Conservation (phyloP, 495 filamentous ascomycete species). For the Annulohypoxylon moriforme region DNA sequence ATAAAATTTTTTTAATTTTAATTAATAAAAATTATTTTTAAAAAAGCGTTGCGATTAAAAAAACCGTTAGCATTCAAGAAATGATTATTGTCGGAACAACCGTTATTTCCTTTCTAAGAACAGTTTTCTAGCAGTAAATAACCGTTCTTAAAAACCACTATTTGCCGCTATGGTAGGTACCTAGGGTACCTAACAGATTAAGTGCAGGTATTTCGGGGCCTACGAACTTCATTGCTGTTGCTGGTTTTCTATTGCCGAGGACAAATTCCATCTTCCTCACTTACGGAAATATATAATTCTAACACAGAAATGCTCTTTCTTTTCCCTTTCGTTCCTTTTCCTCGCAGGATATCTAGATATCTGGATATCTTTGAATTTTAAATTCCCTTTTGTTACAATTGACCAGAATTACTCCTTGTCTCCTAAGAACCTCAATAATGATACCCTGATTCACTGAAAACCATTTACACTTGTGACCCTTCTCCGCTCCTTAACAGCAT, state of each 20-base stretch:
- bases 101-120: no score
- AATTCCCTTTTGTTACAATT: conserved; percentile 25
- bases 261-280: not conserved
- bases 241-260: conserved; percentile 1
- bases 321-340: conserved; percentile 6
- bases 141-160: no score
- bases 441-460: conserved; percentile 3
- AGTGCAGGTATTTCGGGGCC: not conserved
- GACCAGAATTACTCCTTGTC: not conserved
- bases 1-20: no score
- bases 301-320: conserved; percentile 7
- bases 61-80: no score
- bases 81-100: no score
- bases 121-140: no score
- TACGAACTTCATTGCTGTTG: not conserved
- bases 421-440: not conserved
- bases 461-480: conserved; percentile 53
- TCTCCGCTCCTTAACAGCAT: conserved; percentile 78
- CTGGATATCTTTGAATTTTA: conserved; percentile 29
- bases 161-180: no score
- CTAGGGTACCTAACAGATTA: not conserved
- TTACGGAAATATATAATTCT: not conserved
- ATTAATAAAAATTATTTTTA: no score
- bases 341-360: not conserved
- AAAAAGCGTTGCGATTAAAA: no score